These are phyloP conservation scores for Ulmus americana DNA, from an alignment of 331 rosid species.

Conservation along the genomic window DNA sequence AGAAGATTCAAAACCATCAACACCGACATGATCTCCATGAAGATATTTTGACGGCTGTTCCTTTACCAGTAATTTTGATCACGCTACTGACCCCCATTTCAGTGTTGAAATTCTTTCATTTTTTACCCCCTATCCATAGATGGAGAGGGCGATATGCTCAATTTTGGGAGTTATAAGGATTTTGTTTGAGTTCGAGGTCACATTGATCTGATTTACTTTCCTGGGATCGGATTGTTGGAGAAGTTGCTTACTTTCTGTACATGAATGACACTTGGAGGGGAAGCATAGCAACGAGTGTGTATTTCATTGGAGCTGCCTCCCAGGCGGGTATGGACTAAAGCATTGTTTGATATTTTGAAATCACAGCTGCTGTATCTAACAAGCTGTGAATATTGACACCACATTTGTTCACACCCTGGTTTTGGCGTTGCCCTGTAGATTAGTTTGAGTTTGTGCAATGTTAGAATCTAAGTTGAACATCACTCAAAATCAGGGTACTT, in stretches of 20 bases:
- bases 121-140: constrained; percentile 30
- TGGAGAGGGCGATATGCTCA: constrained; percentile 45
- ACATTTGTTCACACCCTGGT: constrained; percentile 42
- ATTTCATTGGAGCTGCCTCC: constrained; percentile 38
- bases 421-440: constrained; percentile 35
- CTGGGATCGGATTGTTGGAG: constrained; percentile 42
- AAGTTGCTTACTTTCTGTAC: constrained; percentile 36
- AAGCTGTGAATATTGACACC: constrained; percentile 38
- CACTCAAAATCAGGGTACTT: constrained; percentile 29
- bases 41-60: constrained; percentile 30
- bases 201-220: constrained; percentile 38
- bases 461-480: constrained; percentile 34
- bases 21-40: constrained; percentile 43
- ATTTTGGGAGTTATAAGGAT: constrained; percentile 44
- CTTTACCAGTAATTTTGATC: constrained; percentile 37
- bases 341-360: constrained; percentile 34
- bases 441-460: constrained; percentile 35
- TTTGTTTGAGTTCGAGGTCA: constrained; percentile 38
- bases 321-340: constrained; percentile 33
- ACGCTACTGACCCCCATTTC: constrained; percentile 44
- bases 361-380: constrained; percentile 51
- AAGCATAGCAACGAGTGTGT: constrained; percentile 23
- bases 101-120: constrained; percentile 61
- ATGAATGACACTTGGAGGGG: constrained; percentile 29
- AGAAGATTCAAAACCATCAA: constrained; percentile 4